phyloP scores from a whole-genome alignment of 371 early-diverging fungal species.

The Zychaea mexicana region DNA sequence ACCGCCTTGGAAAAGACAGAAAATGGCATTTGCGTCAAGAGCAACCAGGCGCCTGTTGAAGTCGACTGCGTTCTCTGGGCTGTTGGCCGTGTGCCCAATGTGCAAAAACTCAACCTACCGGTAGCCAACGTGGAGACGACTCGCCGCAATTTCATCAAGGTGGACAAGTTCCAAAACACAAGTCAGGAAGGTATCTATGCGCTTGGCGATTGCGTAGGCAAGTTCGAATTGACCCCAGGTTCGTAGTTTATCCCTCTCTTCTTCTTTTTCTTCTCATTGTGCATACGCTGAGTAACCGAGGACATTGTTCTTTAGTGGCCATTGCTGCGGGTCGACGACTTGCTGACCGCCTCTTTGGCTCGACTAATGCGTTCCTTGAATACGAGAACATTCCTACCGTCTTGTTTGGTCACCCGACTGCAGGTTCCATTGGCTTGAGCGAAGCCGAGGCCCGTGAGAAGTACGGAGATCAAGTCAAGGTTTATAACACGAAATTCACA shows the following conservation, averaged over 20 bases:
- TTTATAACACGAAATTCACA: conserved; percentile 85
- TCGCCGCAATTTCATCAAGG: conserved; percentile 69
- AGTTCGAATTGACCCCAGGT: conserved; percentile 91
- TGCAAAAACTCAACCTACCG: conserved; percentile 69
- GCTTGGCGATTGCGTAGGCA: conserved; percentile 95
- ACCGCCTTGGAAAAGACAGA: conserved; percentile 22
- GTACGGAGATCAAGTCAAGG: conserved; percentile 81
- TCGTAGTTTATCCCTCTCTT: conserved; percentile 5
- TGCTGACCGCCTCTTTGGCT: conserved; percentile 91
- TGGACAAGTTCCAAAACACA: conserved; percentile 91
- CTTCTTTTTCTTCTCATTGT: no score
- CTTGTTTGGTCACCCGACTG: conserved; percentile 95
- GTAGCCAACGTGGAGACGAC: conserved; percentile 66
- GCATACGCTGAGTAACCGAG: not conserved
- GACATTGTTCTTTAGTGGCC: conserved; percentile 56
- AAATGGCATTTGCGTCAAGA: conserved; percentile 23
- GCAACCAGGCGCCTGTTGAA: conserved; percentile 37
- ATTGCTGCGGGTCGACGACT: conserved; percentile 95
- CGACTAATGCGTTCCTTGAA: conserved; percentile 68
- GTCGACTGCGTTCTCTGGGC: conserved; percentile 84
- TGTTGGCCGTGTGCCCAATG: conserved; percentile 86
- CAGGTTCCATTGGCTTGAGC: conserved; percentile 89
- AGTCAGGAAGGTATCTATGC: conserved; percentile 73
- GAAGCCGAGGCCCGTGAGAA: conserved; percentile 80
- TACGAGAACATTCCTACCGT: conserved; percentile 95